phyloP scores from a whole-genome alignment of 108 stramenopile genomes.

The Pseudonitzschia pungens region DNA sequence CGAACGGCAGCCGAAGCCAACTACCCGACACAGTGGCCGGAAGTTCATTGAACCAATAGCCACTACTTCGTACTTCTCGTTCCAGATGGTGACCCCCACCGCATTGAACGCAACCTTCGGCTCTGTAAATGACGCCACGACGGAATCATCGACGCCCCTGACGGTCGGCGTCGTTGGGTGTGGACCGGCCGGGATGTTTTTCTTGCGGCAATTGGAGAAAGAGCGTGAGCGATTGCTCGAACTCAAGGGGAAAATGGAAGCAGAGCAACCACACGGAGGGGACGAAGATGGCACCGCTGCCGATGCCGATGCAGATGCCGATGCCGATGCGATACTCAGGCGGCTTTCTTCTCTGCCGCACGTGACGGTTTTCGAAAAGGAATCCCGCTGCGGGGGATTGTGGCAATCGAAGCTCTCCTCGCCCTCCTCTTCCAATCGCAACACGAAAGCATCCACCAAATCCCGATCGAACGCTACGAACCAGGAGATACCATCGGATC shows the following conservation, averaged over 20 bases:
- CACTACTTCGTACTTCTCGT: no score
- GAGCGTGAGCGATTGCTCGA: conserved; percentile 12
- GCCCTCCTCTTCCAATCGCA: not conserved
- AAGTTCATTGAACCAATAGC: no score
- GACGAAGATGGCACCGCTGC: not conserved
- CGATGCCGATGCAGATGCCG: not conserved
- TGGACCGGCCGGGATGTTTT: conserved; percentile 51
- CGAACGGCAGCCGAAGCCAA: no score
- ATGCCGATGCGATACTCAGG: not conserved
- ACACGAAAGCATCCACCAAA: not conserved
- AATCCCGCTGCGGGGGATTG: conserved; percentile 31
- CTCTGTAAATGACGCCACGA: no score
- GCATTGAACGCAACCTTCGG: no score
- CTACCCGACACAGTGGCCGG: no score
- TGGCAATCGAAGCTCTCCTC: conserved; percentile 26
- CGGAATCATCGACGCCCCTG: no score
- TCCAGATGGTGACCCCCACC: no score
- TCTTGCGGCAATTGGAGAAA: conserved; percentile 37
- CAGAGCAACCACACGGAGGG: no score
- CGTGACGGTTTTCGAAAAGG: conserved; percentile 34
- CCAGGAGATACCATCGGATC: conserved; percentile 4
- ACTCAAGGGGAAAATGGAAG: not conserved
- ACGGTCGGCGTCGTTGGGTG: conserved; percentile 18
- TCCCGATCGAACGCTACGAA: not conserved
- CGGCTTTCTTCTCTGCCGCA: conserved; percentile 14